Percentiles rank a stretch among this genome's conserved stretches.
phyloP scores from a whole-genome alignment of 202 grass and related monocot species.

The Panicum virgatum region DNA sequence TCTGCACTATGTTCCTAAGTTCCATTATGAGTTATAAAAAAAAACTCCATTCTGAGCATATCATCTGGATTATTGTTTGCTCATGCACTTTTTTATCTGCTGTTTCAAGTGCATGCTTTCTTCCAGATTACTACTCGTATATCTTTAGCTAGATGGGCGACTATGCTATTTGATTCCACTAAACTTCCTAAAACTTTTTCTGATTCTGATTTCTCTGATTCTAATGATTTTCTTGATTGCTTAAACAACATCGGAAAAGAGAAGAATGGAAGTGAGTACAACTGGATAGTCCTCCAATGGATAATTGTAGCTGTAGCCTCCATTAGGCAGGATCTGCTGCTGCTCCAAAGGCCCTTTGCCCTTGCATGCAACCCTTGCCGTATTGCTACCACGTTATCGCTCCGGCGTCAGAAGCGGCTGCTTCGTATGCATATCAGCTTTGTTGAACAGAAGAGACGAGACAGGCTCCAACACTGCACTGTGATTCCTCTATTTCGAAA shows the following conservation, averaged over 20 bases:
- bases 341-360: slow-evolving; percentile 30
- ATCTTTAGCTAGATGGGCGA: too few relatives aligned
- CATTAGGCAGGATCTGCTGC: background rate
- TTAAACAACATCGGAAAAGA: background rate
- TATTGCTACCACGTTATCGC: slow-evolving; percentile 63
- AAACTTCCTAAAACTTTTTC: background rate
- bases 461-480: too few relatives aligned
- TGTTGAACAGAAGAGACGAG: too few relatives aligned
- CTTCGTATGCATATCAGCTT: slow-evolving; percentile 69
- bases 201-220: background rate
- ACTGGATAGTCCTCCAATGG: background rate
- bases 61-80: background rate
- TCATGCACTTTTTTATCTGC: background rate
- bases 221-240: background rate
- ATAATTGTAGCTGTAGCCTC: slow-evolving; percentile 33
- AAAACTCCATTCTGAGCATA: too few relatives aligned
- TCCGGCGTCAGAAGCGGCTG: slow-evolving; percentile 60
- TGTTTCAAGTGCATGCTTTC: background rate
- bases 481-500: too few relatives aligned
- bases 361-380: slow-evolving; percentile 52
- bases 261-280: too few relatives aligned
- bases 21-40: too few relatives aligned
- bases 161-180: background rate
- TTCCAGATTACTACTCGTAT: too few relatives aligned
- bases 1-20: too few relatives aligned